Evolutionary conservation across 768 basidiomycete species (phyloP).

Genomic region (Chalciporus chontae): DNA sequence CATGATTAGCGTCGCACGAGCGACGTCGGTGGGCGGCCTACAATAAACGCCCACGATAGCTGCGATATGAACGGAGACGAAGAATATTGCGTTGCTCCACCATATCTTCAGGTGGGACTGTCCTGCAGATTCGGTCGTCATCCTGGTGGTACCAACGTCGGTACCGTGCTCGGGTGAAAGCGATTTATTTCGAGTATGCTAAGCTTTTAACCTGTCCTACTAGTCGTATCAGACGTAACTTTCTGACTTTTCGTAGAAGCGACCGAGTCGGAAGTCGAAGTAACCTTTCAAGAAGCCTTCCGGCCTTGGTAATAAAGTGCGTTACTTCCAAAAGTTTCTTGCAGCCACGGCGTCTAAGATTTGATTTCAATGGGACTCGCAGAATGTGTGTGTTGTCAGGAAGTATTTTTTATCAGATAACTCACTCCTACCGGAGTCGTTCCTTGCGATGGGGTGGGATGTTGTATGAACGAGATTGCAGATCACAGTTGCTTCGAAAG

Average conservation of each 20-base stretch:
- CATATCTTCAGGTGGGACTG: conserved; percentile 38
- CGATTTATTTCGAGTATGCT: background rate
- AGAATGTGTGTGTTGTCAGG: background rate
- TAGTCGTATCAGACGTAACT: background rate
- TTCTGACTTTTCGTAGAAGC: background rate
- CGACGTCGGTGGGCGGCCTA: conserved; percentile 44
- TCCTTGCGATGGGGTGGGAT: background rate
- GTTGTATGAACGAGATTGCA: background rate
- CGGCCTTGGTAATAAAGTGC: background rate
- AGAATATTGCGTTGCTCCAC: conserved; percentile 64
- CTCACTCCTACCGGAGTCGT: background rate
- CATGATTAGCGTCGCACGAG: conserved; percentile 46
- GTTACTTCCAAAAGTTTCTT: background rate
- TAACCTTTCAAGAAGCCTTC: background rate
- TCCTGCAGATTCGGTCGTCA: background rate
- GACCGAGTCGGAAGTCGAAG: background rate
- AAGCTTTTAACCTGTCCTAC: background rate
- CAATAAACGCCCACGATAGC: conserved; percentile 50
- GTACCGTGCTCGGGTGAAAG: background rate
- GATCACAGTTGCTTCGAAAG: background rate
- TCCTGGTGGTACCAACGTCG: background rate
- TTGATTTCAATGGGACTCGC: background rate
- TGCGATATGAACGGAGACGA: conserved; percentile 53
- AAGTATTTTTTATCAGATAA: background rate
- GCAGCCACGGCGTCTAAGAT: background rate